Evolutionary conservation across 257 asterid genomes (phyloP), one percentile per base, ranked within the genome.

Genomic region (Cynanchum wilfordii): DNA sequence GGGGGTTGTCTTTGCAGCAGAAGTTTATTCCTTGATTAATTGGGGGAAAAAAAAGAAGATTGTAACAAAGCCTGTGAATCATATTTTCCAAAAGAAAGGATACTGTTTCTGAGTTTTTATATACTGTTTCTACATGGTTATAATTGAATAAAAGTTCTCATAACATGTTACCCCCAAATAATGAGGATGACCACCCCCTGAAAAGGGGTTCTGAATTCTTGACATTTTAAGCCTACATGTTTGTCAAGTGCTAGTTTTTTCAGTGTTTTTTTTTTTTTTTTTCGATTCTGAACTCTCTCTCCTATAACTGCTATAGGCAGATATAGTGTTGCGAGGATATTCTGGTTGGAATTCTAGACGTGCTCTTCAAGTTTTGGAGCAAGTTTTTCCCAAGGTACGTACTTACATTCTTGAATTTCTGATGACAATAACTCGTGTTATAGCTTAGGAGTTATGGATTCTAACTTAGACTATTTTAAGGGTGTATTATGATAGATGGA

Each of bases 321-420:
- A 91, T 74, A 70, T 91, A 69, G 20, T 84, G 68, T 10, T 89
- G 80, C 81, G 97, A 59, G 96, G 97, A 68, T 91, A 89, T 75
- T 36, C 63, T 66, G 96, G 89, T 36, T 91, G 97, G 96, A 91
- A 87, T 71, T 83, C 96, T 20, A 79, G 92, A 71, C 81, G 78
- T 24, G 96, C 87, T 66, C 84, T 87, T 66, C 74, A 89, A 73
- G 88, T 91, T 74, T 69, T 91, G 55, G 58, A 80, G 52, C 47
- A 80, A 73, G 75, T 91, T 70, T 89, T 89, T 77, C 96, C 92
- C n/a, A 73, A 80, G 90, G 95, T 91, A 42, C 9, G 95, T 89
- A 42, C 47, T 7, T 42, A 78, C 11, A 8, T 55, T 38, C 49
- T 20, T 56, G 27, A 19, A 36, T 64, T 64, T 44, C 42, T 36